Evolutionary conservation across 2,329 filamentous ascomycete genomes (phyloP).

Genomic region (Lasiodiplodia hormozganensis): DNA sequence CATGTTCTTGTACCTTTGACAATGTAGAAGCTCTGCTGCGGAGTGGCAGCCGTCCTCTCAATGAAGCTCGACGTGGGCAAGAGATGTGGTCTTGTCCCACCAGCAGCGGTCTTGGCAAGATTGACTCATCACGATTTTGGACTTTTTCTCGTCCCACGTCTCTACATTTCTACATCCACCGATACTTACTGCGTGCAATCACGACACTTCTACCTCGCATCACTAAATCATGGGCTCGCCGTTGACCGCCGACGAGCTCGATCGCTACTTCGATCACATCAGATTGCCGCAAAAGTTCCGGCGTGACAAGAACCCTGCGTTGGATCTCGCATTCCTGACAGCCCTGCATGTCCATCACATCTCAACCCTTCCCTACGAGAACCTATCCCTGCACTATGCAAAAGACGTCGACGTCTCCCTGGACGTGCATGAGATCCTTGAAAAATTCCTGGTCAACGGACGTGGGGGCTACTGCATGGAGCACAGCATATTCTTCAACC

Average conservation of each 20-base stretch:
- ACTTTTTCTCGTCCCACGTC: background rate
- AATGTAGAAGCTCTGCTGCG: background rate
- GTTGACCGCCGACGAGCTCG: conserved; percentile 38
- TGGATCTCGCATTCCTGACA: conserved; percentile 30
- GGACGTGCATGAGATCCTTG: conserved; percentile 56
- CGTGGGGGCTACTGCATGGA: conserved; percentile 70
- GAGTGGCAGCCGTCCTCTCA: background rate
- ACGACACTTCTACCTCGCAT: background rate
- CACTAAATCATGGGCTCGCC: background rate
- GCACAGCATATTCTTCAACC: conserved; percentile 61
- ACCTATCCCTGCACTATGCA: conserved; percentile 61
- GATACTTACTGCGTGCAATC: background rate
- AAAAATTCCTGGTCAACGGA: conserved; percentile 56
- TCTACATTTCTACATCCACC: background rate
- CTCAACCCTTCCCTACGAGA: conserved; percentile 63
- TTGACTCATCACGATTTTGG: conserved; percentile 13
- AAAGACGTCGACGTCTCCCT: conserved; percentile 45
- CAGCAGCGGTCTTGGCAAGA: background rate
- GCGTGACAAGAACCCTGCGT: conserved; percentile 29
- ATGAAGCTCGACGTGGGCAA: background rate
- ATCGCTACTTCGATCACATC: conserved; percentile 44
- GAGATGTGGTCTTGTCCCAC: background rate
- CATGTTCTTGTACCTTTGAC: too few relatives aligned
- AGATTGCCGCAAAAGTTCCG: conserved; percentile 37
- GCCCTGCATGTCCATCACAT: conserved; percentile 47